Evolutionary conservation across 345 rosid species (phyloP), one percentile per base, ranked within the genome.

Genomic region (Lepidium aucheri): DNA sequence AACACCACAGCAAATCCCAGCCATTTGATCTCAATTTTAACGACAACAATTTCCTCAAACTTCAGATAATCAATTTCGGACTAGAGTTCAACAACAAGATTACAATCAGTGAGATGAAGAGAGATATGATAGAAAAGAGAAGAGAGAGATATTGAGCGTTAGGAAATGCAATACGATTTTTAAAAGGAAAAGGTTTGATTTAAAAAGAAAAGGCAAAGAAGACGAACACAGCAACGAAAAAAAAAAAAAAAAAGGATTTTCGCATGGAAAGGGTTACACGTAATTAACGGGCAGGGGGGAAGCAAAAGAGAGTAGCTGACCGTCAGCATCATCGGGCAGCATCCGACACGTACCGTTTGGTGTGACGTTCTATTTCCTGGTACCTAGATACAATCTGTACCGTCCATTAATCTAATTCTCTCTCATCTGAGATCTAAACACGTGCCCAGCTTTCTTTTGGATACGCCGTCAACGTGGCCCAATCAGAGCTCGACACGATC

Each of bases 1-100:
- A 33, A 90, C 80, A 41, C 87, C 96, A 35, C 87, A 93, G 63
- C 92, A 90, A 61, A 90, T 78, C 45, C 91, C 90, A 36, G 94
- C 97, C 97, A 86, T 87, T 44, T 42, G 39, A 72, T 32, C 53
- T 38, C 9, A 26, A 33, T 24, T 20, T 1, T 9, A 3, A 34
- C 7, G 35, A 11, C 13, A 39, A 20, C 20, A 12, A 4, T 16
- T 9, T 50, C 2, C 41, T 54, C 12, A 17, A 13, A 26, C 17
- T 11, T 36, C 52, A 50, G 24, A 43, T 13, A 20, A 53, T 3
- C n/a, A 47, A 41, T 47, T 13, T 14, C 9, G 0, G 34, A 16
- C 24, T 55, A 2, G 58, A 64, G 60, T 17, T 5, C n/a, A 24
- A 1, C 58, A 20, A 42, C 14, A 20, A 30, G 1, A 49, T 35